Base-by-base conservation (phyloP, 2,329 filamentous ascomycete genomes). In the Chrysosphaeria jannelii region DNA sequence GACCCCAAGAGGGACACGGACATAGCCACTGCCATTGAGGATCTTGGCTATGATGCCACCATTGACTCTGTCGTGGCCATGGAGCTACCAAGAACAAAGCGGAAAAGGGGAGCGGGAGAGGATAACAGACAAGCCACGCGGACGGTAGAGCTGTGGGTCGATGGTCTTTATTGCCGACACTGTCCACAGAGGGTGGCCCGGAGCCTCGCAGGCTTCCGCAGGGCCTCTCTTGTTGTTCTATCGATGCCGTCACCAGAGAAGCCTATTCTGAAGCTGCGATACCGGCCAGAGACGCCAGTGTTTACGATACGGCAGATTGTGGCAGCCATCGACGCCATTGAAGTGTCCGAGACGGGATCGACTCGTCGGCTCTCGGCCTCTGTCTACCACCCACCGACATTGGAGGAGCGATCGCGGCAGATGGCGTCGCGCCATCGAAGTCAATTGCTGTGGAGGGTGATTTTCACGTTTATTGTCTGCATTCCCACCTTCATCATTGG, bases 401-500 rank as follows among this genome's bases (percentile, higher is more conserved):
- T 90, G 4, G 79, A 90, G 41, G 74, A 90, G 35, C 60, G 72
- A 7, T 74, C 76, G 3, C 61, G 59, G 30, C 48, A 52, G 19
- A 74, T 90, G 37, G 67, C 72, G 29, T 51, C 52, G 11, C 57
- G 57, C 27, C 74, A 89, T 35, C 61, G 68, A 34, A 54, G 48
- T 13, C 54, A 65, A 15, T 57, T 88, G 9, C 42, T 79, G 0
- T 48, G 57, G 28, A 65, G 79, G n/a, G 53, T 76, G 10, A 37
- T 70, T 2, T 50, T 88, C 26, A 68, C 74, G 1, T 41, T 69
- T 14, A 35, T 67, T 13, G 47, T 70, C 5, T 66, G 70, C 11
- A 66, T 91, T 21, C 79, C 81, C 2, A 75, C 74, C 0, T 79
- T 91, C 34, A 40, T 89, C 23, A 63, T 91, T 19, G 79, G 81